Base-by-base conservation (phyloP, 2,329 filamentous ascomycete genomes). In the Leptographium procerum region DNA sequence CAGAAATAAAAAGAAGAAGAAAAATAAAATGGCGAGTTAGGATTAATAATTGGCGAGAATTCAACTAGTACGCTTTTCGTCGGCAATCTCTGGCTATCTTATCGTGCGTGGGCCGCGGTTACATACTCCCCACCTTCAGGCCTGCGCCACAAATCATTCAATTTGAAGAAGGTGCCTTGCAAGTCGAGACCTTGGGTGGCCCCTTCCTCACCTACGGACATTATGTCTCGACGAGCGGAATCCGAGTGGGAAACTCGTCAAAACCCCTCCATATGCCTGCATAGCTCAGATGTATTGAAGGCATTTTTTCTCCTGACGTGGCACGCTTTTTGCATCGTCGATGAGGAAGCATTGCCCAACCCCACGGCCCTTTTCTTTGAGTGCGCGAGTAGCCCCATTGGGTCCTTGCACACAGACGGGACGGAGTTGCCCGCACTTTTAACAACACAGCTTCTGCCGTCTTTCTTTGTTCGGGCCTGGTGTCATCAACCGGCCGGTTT, bases 1-100 rank as follows among this genome's bases (percentile, higher is more conserved):
- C 34, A 55, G 22, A 54, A 43, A 40, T 22, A 24, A 26, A 36
- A 55, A 28, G 9, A 28, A 54, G 52, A 24, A 47, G 16, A 47
- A 26, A 50, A 16, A 31, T 16, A 28, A 33, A 11, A 53, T 13
- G 14, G 24, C 19, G 4, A 33, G 14, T 48, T 24, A 50, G 24
- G 53, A 55, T 47, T 59, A 58, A 33, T 54, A 28, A 54, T 54
- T 28, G 26, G 36, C 36, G 36, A 13, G 19, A 7, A 19, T 28
- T 51, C 26, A 29, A 31, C 26, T 28, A 31, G 24, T 51, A 13
- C n/a, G 52, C 6, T 4, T 36, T 36, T 24, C 22, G 28, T 52
- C 34, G n/a, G 36, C 52, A 28, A 19, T 16, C 52, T 43, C 40
- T 29, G 54, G 47, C 56, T 57, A 60, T 60, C 59, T 60, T 60